phyloP scores from a whole-genome alignment of 192 early-diverging fungal genomes.

The Podila epicladia region DNA sequence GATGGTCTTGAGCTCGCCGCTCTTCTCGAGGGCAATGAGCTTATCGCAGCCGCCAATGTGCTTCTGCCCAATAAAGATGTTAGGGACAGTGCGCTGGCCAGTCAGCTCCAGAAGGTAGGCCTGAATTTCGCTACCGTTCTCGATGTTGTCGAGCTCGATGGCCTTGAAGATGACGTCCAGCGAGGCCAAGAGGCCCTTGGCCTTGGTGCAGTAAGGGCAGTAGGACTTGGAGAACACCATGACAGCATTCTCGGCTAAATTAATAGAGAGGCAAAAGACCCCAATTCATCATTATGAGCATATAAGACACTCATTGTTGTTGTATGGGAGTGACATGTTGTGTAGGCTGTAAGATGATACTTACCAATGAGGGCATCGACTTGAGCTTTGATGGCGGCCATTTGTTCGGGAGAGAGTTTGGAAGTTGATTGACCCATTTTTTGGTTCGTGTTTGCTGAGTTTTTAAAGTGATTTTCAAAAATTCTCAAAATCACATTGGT shows the following conservation, averaged over 20 bases:
- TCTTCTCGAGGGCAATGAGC: conserved; percentile 53
- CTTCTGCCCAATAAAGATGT: conserved; percentile 71
- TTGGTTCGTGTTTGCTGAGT: not conserved
- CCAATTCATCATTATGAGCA: not conserved
- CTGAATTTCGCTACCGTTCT: conserved; percentile 67
- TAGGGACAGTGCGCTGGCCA: conserved; percentile 79
- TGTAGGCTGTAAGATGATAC: not conserved
- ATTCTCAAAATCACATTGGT: no score
- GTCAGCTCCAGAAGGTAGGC: conserved; percentile 62
- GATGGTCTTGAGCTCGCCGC: conserved; percentile 56
- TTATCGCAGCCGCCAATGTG: conserved; percentile 76
- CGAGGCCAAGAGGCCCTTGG: conserved; percentile 58
- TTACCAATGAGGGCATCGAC: conserved; percentile 58
- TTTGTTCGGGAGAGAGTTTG: conserved; percentile 46
- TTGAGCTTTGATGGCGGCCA: conserved; percentile 46
- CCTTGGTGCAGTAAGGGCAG: conserved; percentile 73
- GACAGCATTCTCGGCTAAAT: conserved; percentile 51
- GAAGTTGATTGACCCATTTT: conserved; percentile 46
- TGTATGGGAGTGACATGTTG: not conserved
- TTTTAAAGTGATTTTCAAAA: not conserved
- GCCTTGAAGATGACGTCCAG: conserved; percentile 49
- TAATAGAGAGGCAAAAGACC: not conserved
- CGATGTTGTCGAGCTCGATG: conserved; percentile 65
- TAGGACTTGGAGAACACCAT: conserved; percentile 83
- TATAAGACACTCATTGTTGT: no score